Conservation (phyloP, 1,139 yeast species). For the Geotrichum europaeum region DNA sequence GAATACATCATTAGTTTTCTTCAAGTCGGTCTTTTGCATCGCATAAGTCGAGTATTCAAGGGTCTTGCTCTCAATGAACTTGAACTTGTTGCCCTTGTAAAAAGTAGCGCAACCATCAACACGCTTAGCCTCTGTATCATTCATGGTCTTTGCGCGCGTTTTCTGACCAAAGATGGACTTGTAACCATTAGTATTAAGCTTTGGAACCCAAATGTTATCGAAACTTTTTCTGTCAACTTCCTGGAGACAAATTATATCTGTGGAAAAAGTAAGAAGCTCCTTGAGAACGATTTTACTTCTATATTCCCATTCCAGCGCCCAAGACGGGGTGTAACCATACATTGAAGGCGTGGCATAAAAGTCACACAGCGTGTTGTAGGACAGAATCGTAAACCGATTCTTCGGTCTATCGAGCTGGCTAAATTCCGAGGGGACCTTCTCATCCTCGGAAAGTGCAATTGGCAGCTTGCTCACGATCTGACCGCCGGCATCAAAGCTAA, state of each 20-base stretch:
- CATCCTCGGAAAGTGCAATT: slow-evolving; percentile 2
- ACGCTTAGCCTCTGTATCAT: slow-evolving; percentile 70
- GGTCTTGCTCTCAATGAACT: slow-evolving; percentile 61
- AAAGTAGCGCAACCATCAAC: slow-evolving; percentile 98
- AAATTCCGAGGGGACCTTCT: slow-evolving; percentile 21
- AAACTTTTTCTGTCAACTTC: slow-evolving; percentile 87
- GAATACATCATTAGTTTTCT: slow-evolving; percentile 89
- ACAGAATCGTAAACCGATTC: slow-evolving; percentile 59
- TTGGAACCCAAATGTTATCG: slow-evolving; percentile 81
- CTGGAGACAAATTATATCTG: slow-evolving; percentile 86
- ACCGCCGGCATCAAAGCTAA: slow-evolving; percentile 69
- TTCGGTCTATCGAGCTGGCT: slow-evolving; percentile 3
- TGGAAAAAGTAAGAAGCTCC: slow-evolving; percentile 57
- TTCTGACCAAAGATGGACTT: slow-evolving; percentile 78
- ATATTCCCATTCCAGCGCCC: slow-evolving; percentile 97
- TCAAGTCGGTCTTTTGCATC: slow-evolving; percentile 80
- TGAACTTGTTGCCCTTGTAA: slow-evolving; percentile 63
- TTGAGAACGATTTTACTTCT: slow-evolving; percentile 69
- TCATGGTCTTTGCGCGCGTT: slow-evolving; percentile 90
- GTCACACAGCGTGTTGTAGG: slow-evolving; percentile 90
- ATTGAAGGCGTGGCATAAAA: slow-evolving; percentile 89
- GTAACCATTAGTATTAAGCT: slow-evolving; percentile 69
- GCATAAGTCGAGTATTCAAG: slow-evolving; percentile 87
- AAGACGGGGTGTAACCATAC: slow-evolving; percentile 92
- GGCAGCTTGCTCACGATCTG: slow-evolving; percentile 32